Percentiles rank a stretch among this genome's conserved stretches.
These are phyloP conservation scores for Postia placenta DNA, from an alignment of 768 basidiomycete species.

Conservation along the genomic window DNA sequence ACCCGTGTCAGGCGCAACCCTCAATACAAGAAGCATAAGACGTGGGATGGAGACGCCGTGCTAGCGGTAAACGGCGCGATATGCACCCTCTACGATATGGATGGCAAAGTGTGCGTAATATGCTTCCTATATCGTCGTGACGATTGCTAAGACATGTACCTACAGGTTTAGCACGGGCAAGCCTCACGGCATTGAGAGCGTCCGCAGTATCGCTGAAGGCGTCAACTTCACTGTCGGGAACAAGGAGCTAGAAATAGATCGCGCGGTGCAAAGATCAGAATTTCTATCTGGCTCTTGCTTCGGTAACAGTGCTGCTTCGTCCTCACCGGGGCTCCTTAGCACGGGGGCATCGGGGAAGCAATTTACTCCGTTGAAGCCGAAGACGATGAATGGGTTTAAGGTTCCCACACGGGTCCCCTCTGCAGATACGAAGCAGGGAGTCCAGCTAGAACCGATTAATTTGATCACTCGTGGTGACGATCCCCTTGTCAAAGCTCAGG, in stretches of 20 bases:
- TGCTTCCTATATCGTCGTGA: neutral
- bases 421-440: constrained; percentile 22
- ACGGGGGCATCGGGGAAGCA: constrained; percentile 27
- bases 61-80: constrained; percentile 40
- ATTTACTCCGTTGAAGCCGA: constrained; percentile 23
- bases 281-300: constrained; percentile 66
- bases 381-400: constrained; percentile 24
- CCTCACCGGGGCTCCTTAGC: constrained; percentile 14
- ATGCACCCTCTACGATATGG: constrained; percentile 51
- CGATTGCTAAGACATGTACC: neutral
- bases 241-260: constrained; percentile 65
- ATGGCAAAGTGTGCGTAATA: constrained; percentile 54
- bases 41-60: constrained; percentile 84
- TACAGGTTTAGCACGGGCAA: constrained; percentile 49
- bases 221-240: constrained; percentile 37
- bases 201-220: constrained; percentile 29
- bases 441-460: constrained; percentile 36
- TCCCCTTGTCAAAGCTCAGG: neutral
- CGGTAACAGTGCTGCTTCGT: constrained; percentile 25
- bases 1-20: constrained; percentile 65
- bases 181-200: constrained; percentile 30
- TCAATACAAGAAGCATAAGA: constrained; percentile 80
- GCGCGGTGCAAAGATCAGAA: constrained; percentile 44
- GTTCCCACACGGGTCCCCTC: constrained; percentile 16
- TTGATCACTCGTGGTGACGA: constrained; percentile 9